Percentiles rank a stretch among this genome's conserved stretches.
Evolutionary conservation across 306 rosid species (phyloP).

Genomic region (Arachis hypogaea): DNA sequence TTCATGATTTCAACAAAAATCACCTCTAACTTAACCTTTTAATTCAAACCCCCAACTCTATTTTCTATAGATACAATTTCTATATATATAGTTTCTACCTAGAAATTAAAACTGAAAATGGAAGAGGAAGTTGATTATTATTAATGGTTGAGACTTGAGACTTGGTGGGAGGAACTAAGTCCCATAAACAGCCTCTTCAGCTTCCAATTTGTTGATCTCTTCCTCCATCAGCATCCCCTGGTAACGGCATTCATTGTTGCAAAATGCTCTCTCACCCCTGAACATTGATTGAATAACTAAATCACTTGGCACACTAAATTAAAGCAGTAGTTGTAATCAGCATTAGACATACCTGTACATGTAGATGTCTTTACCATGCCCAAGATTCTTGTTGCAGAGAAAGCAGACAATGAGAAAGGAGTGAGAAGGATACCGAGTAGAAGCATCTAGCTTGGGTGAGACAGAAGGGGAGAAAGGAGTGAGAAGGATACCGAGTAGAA

Average conservation of each 20-base stretch:
- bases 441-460: constrained; percentile 30
- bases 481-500: no score
- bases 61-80: constrained; percentile 5
- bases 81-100: constrained; percentile 24
- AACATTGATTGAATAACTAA: background rate
- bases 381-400: constrained; percentile 75
- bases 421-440: constrained; percentile 35
- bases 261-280: constrained; percentile 96
- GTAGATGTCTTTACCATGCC: constrained; percentile 80
- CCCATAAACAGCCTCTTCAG: constrained; percentile 34
- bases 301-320: no score
- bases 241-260: constrained; percentile 85
- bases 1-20: constrained; percentile 52
- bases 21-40: constrained; percentile 35
- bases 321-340: no score
- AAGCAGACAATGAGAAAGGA: constrained; percentile 75
- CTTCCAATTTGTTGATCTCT: constrained; percentile 34
- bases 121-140: constrained; percentile 20
- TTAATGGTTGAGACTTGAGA: background rate
- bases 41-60: constrained; percentile 26
- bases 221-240: constrained; percentile 73
- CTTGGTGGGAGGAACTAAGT: constrained; percentile 49
- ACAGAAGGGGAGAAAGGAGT: constrained; percentile 36
- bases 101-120: constrained; percentile 30
- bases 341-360: constrained; percentile 72